A percentile compares a stretch with the other conserved stretches of the same genome.
Evolutionary conservation across 257 asterid species (phyloP).

Genomic region (Ballota nigra): DNA sequence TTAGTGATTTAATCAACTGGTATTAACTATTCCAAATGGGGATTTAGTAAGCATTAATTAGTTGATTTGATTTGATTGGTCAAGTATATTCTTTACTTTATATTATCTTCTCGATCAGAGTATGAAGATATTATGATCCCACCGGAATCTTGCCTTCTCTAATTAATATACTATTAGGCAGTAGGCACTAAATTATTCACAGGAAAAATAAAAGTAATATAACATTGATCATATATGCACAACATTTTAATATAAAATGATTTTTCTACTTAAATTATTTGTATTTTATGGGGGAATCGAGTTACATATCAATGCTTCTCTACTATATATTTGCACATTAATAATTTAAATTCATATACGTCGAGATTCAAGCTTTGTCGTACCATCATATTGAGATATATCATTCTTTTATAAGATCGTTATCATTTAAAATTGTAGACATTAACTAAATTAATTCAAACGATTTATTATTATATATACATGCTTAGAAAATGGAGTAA

Average conservation of each 20-base stretch:
- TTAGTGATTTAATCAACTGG: conserved; percentile 8
- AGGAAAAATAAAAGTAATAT: background rate
- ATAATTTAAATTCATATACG: too few relatives aligned
- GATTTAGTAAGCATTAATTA: background rate
- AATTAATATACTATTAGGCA: background rate
- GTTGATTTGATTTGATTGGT: background rate
- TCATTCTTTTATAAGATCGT: too few relatives aligned
- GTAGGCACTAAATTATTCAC: background rate
- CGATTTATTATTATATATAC: too few relatives aligned
- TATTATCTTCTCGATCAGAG: conserved; percentile 14
- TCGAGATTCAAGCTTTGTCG: too few relatives aligned
- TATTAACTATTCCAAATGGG: background rate
- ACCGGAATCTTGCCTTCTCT: conserved; percentile 25
- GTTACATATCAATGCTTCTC: too few relatives aligned
- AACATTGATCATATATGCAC: background rate
- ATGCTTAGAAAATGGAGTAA: too few relatives aligned
- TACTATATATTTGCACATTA: too few relatives aligned
- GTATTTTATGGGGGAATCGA: background rate
- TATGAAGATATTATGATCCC: conserved; percentile 18
- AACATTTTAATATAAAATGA: background rate
- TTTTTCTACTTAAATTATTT: too few relatives aligned
- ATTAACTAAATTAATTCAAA: too few relatives aligned
- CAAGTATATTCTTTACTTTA: conserved; percentile 21
- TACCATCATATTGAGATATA: too few relatives aligned
- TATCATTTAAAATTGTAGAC: too few relatives aligned